phyloP scores from a whole-genome alignment of 2,329 filamentous ascomycete genomes.

The Calonectria pseudoreteaudii region DNA sequence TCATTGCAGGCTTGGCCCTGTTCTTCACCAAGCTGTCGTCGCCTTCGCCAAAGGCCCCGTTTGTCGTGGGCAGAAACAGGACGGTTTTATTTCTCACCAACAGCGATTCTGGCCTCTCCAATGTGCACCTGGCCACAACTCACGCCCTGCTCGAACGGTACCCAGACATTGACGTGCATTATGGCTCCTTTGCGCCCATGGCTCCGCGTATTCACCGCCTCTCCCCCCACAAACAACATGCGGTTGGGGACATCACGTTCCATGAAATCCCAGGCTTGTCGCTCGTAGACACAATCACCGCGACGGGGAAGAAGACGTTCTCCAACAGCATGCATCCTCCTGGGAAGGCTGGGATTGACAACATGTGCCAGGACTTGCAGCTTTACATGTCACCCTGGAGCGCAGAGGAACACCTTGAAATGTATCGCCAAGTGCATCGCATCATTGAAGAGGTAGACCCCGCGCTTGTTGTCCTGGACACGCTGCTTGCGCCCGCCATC shows the following conservation, averaged over 20 bases:
- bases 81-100: slow-evolving; percentile 52
- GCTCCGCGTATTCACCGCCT: slow-evolving; percentile 29
- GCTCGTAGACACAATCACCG: slow-evolving; percentile 24
- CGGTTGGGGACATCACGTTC: slow-evolving; percentile 41
- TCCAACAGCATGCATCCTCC: slow-evolving; percentile 36
- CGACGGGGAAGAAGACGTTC: slow-evolving; percentile 16
- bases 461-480: slow-evolving; percentile 49
- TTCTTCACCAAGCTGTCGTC: slow-evolving; percentile 1
- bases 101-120: slow-evolving; percentile 49
- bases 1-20: slow-evolving; percentile 19
- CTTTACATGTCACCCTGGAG: slow-evolving; percentile 46
- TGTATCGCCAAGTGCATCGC: slow-evolving; percentile 39
- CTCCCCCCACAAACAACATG: slow-evolving; percentile 22
- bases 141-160: slow-evolving; percentile 48
- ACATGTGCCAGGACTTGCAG: slow-evolving; percentile 33
- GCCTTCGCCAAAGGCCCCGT: slow-evolving; percentile 8
- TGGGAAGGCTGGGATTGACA: slow-evolving; percentile 31
- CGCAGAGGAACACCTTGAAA: slow-evolving; percentile 42
- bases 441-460: slow-evolving; percentile 48
- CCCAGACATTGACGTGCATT: slow-evolving; percentile 48
- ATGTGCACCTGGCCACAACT: slow-evolving; percentile 52
- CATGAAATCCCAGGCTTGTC: slow-evolving; percentile 40
- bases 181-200: slow-evolving; percentile 46
- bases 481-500: slow-evolving; percentile 44
- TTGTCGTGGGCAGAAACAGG: slow-evolving; percentile 38